These are phyloP conservation scores for Claviceps maximensis DNA, from an alignment of 2,329 filamentous ascomycete species.

Conservation along the genomic window DNA sequence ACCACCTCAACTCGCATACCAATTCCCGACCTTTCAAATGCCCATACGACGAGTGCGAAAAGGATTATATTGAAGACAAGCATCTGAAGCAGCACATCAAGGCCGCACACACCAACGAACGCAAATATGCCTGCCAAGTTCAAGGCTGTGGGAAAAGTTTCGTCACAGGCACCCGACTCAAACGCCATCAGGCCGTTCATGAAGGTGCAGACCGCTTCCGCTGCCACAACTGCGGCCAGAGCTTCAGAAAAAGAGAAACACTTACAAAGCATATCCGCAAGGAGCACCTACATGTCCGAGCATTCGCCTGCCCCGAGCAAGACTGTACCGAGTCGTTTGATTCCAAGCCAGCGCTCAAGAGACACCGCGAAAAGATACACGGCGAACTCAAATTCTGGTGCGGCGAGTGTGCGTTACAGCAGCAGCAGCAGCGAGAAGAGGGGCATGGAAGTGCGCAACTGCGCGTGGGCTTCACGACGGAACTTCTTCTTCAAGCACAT, in stretches of 20 bases:
- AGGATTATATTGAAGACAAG: slow-evolving; percentile 75
- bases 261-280: slow-evolving; percentile 69
- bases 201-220: slow-evolving; percentile 58
- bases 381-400: slow-evolving; percentile 62
- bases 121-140: slow-evolving; percentile 58
- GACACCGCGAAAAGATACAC: slow-evolving; percentile 60
- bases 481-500: slow-evolving; percentile 59
- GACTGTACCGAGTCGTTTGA: slow-evolving; percentile 60
- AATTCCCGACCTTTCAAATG: slow-evolving; percentile 74
- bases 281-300: slow-evolving; percentile 58
- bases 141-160: slow-evolving; percentile 69
- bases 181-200: slow-evolving; percentile 67
- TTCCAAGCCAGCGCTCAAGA: slow-evolving; percentile 54
- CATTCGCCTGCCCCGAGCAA: slow-evolving; percentile 53
- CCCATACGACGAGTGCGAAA: slow-evolving; percentile 55
- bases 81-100: slow-evolving; percentile 79
- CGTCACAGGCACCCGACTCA: slow-evolving; percentile 63
- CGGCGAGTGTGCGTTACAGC: slow-evolving; percentile 46
- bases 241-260: slow-evolving; percentile 79
- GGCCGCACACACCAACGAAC: slow-evolving; percentile 60
- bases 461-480: slow-evolving; percentile 54
- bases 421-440: slow-evolving; percentile 21
- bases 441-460: slow-evolving; percentile 25
- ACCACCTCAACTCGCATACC: slow-evolving; percentile 74
- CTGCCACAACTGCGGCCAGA: slow-evolving; percentile 62